phyloP scores from a whole-genome alignment of 768 basidiomycete species.

The Lactifluus pinguis region DNA sequence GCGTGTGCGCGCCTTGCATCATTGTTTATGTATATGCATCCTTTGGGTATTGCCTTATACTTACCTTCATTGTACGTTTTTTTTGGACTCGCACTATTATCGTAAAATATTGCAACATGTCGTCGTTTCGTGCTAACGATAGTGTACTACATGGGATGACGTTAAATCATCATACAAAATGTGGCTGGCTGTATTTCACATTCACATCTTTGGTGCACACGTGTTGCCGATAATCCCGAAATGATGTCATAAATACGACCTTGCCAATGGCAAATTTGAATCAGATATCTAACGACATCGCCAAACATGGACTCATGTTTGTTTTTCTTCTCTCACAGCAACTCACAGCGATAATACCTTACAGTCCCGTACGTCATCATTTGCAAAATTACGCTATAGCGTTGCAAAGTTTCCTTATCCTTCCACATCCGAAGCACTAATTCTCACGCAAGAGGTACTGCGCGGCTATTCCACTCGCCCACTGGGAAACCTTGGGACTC shows the following conservation, averaged over 20 bases:
- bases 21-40: conserved; percentile 17
- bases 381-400: not conserved
- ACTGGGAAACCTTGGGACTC: not conserved
- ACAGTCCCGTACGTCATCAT: not conserved
- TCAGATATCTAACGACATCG: not conserved
- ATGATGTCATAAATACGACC: not conserved
- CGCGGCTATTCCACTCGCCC: too few relatives aligned
- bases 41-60: conserved; percentile 1
- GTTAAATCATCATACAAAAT: conserved; percentile 6
- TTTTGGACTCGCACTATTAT: conserved; percentile 8
- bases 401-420: not conserved
- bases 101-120: conserved; percentile 13
- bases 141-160: conserved; percentile 11
- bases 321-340: not conserved
- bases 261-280: not conserved
- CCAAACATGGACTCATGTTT: too few relatives aligned
- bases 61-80: conserved; percentile 2
- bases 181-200: not conserved
- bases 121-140: conserved; percentile 11
- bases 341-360: too few relatives aligned
- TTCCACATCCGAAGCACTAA: not conserved
- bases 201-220: too few relatives aligned
- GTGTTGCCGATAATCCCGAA: not conserved
- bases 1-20: conserved; percentile 1
- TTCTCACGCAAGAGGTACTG: too few relatives aligned